Evolutionary conservation across 1,284 basidiomycete species (phyloP).

Genomic region (Cutaneotrichosporon spelunceum): DNA sequence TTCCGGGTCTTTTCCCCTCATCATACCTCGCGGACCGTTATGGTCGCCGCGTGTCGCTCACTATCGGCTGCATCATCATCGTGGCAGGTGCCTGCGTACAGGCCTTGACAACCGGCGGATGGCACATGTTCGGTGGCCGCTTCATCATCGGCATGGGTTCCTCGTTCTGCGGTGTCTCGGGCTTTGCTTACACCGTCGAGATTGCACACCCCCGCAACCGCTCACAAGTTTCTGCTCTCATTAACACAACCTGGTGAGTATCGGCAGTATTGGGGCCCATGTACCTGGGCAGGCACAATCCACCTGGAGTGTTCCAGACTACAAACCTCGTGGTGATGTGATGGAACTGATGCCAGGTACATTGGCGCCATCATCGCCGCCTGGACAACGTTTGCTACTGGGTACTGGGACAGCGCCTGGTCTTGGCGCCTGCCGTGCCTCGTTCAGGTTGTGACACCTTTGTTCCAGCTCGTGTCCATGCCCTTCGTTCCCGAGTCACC

Average conservation of each 20-base stretch:
- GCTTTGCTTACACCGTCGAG: conserved; percentile 14
- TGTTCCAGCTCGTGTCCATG: conserved; percentile 4
- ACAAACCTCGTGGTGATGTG: neutral
- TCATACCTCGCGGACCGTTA: conserved; percentile 16
- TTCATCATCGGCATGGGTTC: conserved; percentile 18
- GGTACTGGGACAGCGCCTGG: conserved; percentile 15
- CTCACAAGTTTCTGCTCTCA: conserved; percentile 11
- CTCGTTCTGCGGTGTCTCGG: conserved; percentile 4
- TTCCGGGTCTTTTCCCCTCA: conserved; percentile 12
- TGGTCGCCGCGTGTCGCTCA: conserved; percentile 16
- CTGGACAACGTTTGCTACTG: conserved; percentile 21
- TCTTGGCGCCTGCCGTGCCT: conserved; percentile 28
- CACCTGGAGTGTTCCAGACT: neutral
- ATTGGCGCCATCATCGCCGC: conserved; percentile 22
- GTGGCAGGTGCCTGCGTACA: conserved; percentile 15
- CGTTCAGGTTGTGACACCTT: conserved; percentile 14
- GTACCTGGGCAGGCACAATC: no score
- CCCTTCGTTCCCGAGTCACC: conserved; percentile 42
- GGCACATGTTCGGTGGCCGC: conserved; percentile 18
- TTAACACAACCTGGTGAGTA: conserved; percentile 16
- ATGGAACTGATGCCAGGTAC: neutral
- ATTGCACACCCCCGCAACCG: conserved; percentile 22
- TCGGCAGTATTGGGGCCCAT: neutral
- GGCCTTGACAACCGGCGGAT: conserved; percentile 13
- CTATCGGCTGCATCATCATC: conserved; percentile 16